Base-by-base conservation (phyloP, 352 stramenopile species). In the Chrysophaeum taylorii region DNA sequence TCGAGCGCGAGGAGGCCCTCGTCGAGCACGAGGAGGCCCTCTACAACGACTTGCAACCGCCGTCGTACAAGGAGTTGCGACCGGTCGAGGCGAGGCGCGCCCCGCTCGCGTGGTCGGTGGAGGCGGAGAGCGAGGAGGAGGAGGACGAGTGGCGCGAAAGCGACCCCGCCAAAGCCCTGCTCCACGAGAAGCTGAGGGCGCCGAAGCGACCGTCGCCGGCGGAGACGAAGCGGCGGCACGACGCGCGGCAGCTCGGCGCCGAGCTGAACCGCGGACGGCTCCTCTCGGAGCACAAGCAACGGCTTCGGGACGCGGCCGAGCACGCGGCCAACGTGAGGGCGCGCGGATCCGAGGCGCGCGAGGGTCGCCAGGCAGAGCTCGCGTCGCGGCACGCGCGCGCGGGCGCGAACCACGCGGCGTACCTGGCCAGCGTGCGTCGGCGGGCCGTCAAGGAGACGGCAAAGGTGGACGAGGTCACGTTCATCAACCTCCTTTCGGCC, bases 141-240 rank as follows among this genome's bases (percentile, higher is more conserved):
- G 52, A 33, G 27, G 52, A 63, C 25, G 25, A 9, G 27, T 63
- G 52, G 52, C 48, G 48, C 48, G 48, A 60, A 5, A 25, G 48
- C 48, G 18, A 5, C 25, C 18, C 18, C 18, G 48, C 48, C 48
- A 21, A 60, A 21, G 5, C 48, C 9, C 27, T 14, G 52, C 52
- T 63, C 27, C 52, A 63, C 52, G 52, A 63, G 52, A 63, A 63
- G 52, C 52, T 63, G 27, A 25, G 5, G 9, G 21, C 52, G 25
- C 52, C 27, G 9, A 9, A 63, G 9, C 52, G 9, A 31, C 52
- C 52, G 25, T 63, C 52, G 52, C 25, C 52, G 9, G 52, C 52
- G 52, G 52, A 63, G 33, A 54, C 45, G 45, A 25, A 23, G 52
- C 12, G 27, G 25, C 52, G 52, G 27, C 15, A 2, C 9, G 27